Evolutionary conservation across 2,329 filamentous ascomycete genomes (phyloP), one percentile per base, ranked within the genome.

Genomic region (Orbilia quercus): DNA sequence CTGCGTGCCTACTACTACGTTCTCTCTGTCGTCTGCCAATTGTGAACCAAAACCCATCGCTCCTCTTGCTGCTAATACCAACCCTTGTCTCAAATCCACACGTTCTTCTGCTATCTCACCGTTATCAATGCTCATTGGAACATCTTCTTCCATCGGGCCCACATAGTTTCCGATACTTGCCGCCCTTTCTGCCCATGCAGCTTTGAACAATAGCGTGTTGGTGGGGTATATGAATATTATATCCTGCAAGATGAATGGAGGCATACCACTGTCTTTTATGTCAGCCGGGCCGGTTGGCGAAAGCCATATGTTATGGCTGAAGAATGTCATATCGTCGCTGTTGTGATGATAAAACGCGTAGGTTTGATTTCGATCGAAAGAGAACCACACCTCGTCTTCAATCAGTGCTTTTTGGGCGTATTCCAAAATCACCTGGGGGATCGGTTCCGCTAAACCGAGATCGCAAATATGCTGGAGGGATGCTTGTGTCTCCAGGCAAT

Each of bases 281-380:
- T 31, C 36, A 2, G 3, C 16, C 2, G 67, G 47, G 7, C 59
- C 67, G 2, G 22, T 9, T n/a, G 12, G 14, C 1, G 40, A 47
- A 1, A 48, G n/a, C 16, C 34, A 72, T 2, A 12, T 25, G 2
- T 34, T 18, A n/a, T 51, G n/a, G 55, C 65, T 53, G 23, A 64
- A 64, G 2, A n/a, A 16, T 22, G 14, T 5, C 7, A 59, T 9
- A 1, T 45, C 16, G 11, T 51, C 45, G 7, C 20, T 22, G 7
- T 18, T 23, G 7, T 23, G 20, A 9, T 72, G 38, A 9, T 65
- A 25, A n/a, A 72, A 65, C 28, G 25, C 60, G 20, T 72, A 72
- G 5, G 7, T 51, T 2, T 47, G 23, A n/a, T 38, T 44, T 25
- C 22, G 9, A 18, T 60, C 44, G 28, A 59, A 72, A 1, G 45